These are phyloP conservation scores for Trypanosoma theileri DNA, from an alignment of 208 protist genomes.

Conservation along the genomic window DNA sequence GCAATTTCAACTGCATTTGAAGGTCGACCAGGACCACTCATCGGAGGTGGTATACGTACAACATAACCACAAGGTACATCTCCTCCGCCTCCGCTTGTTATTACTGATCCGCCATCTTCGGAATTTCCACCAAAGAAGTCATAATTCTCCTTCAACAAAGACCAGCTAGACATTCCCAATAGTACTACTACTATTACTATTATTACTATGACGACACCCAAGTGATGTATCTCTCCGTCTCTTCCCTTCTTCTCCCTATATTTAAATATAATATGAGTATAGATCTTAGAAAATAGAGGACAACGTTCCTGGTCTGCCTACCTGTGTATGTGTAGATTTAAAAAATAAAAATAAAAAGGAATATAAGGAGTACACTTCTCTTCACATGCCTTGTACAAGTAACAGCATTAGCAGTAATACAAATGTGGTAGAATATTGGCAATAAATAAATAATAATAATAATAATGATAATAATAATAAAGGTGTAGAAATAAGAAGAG, in stretches of 20 bases:
- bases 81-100: background rate
- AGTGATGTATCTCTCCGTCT: background rate
- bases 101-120: no score
- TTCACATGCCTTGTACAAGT: background rate
- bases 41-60: conserved; percentile 13
- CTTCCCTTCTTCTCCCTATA: background rate
- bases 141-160: background rate
- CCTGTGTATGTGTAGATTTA: background rate
- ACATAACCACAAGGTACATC: conserved; percentile 4
- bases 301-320: no score
- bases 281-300: no score
- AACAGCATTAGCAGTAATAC: background rate
- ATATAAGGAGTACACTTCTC: conserved; percentile 1
- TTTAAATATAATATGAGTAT: background rate
- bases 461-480: no score
- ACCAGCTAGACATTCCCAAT: conserved; percentile 24
- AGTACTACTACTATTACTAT: background rate
- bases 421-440: background rate
- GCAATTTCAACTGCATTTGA: conserved; percentile 15
- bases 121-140: conserved; percentile 3
- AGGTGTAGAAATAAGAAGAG: no score
- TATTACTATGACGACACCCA: no score
- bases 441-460: no score
- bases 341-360: conserved; percentile 11
- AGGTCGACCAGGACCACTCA: conserved; percentile 8